phyloP scores from a whole-genome alignment of 352 stramenopile species.

The Phytopythium helicoides region DNA sequence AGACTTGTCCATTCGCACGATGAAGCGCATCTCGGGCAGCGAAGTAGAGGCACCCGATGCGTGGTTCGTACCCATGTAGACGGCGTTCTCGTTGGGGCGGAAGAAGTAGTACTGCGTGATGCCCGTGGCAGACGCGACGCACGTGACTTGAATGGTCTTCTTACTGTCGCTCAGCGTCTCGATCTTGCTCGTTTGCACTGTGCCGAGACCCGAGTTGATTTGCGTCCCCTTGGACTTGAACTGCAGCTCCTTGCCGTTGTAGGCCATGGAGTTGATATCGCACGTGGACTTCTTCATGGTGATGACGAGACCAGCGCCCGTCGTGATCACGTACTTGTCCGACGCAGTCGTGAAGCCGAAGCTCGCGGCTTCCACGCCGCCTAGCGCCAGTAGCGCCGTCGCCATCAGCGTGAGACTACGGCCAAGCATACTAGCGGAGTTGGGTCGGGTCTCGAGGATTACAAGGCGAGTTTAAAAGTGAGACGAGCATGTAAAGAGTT shows the following conservation, averaged over 20 bases:
- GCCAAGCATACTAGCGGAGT: neutral
- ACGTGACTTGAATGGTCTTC: conserved; percentile 45
- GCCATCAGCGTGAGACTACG: neutral
- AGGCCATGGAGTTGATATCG: conserved; percentile 36
- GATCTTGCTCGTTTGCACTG: conserved; percentile 24
- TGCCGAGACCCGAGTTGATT: conserved; percentile 39
- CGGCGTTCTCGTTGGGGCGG: conserved; percentile 43
- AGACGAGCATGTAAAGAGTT: too few relatives aligned
- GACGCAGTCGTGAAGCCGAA: conserved; percentile 31
- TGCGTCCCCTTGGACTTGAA: conserved; percentile 41
- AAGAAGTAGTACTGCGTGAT: conserved; percentile 55
- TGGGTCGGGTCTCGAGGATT: too few relatives aligned
- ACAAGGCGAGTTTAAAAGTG: too few relatives aligned
- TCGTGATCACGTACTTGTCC: conserved; percentile 35
- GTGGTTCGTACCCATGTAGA: conserved; percentile 63
- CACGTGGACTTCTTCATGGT: conserved; percentile 37
- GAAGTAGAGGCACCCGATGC: conserved; percentile 19
- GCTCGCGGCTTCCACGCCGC: conserved; percentile 6
- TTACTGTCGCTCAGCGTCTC: conserved; percentile 25
- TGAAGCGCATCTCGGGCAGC: conserved; percentile 43
- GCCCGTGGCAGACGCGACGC: conserved; percentile 23
- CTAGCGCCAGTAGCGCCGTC: neutral
- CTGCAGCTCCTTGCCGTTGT: conserved; percentile 32
- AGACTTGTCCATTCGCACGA: conserved; percentile 34
- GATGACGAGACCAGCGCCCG: conserved; percentile 25